A percentile compares a stretch with the other conserved stretches of the same genome.
Evolutionary conservation across 352 stramenopile genomes (phyloP).

Genomic region (Hyaloperonospora brassicae): DNA sequence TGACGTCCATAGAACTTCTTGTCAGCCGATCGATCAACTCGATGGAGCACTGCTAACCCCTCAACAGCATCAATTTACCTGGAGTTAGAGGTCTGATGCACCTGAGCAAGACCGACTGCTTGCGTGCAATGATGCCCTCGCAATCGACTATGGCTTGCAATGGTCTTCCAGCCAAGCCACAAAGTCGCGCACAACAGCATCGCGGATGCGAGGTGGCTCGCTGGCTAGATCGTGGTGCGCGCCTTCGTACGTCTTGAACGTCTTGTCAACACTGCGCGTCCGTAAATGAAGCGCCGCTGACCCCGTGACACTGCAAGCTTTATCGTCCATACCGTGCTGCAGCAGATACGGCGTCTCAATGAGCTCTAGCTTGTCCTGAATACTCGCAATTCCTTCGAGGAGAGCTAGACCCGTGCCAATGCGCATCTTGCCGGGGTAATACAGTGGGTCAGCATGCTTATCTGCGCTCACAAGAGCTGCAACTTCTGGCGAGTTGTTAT

Average conservation of each 20-base stretch:
- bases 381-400: constrained; percentile 44
- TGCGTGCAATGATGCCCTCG: no score
- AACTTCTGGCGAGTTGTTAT: constrained; percentile 57
- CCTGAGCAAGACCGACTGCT: no score
- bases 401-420: constrained; percentile 68
- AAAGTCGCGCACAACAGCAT: constrained; percentile 61
- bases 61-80: no score
- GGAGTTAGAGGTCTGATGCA: no score
- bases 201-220: constrained; percentile 53
- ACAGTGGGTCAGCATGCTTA: constrained; percentile 55
- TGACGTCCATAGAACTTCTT: no score
- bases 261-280: constrained; percentile 58
- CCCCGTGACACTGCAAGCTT: constrained; percentile 59
- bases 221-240: constrained; percentile 66
- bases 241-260: constrained; percentile 50
- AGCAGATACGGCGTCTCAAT: constrained; percentile 74
- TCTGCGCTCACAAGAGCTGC: constrained; percentile 43
- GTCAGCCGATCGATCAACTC: no score
- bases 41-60: no score
- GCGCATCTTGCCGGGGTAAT: constrained; percentile 64
- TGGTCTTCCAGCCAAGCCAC: constrained; percentile 58
- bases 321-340: constrained; percentile 61
- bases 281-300: constrained; percentile 49
- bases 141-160: constrained; percentile 8
- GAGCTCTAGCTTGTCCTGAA: constrained; percentile 47